Evolutionary conservation across 306 rosid genomes (phyloP).

Genomic region (Begonia masoniana): DNA sequence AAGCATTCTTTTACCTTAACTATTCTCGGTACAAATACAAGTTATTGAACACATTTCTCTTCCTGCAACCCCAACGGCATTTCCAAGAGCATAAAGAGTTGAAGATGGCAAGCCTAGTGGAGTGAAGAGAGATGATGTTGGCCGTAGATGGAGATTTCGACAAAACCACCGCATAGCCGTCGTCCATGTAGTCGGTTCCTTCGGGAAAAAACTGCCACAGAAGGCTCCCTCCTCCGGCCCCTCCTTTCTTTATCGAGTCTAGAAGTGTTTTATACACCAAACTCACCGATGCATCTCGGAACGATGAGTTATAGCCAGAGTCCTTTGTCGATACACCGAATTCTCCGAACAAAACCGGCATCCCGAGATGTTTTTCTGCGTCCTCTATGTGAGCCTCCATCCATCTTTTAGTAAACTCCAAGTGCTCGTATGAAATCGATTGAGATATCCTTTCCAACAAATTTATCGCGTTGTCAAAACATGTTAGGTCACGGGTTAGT

Average conservation of each 20-base stretch:
- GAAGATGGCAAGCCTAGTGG: slow-evolving; percentile 40
- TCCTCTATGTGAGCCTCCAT: slow-evolving; percentile 92
- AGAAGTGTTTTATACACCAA: slow-evolving; percentile 41
- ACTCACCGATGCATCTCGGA: slow-evolving; percentile 40
- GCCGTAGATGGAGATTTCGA: slow-evolving; percentile 55
- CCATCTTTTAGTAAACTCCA: slow-evolving; percentile 78
- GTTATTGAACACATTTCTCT: slow-evolving; percentile 22
- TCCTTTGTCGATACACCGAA: slow-evolving; percentile 78
- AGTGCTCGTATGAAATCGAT: slow-evolving; percentile 47
- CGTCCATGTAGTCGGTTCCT: slow-evolving; percentile 85
- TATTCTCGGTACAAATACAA: too few species aligned
- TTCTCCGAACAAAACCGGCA: slow-evolving; percentile 78
- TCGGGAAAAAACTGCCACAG: slow-evolving; percentile 84
- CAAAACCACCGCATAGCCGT: slow-evolving; percentile 68
- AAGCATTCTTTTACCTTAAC: too few species aligned
- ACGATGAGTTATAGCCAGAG: slow-evolving; percentile 64
- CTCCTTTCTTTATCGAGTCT: slow-evolving; percentile 70
- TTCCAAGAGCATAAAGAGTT: slow-evolving; percentile 55
- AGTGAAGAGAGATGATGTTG: slow-evolving; percentile 47
- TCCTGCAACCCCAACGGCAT: slow-evolving; percentile 73
- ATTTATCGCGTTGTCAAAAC: not conserved
- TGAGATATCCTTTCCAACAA: slow-evolving; percentile 41
- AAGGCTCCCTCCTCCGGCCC: slow-evolving; percentile 74
- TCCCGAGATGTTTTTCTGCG: slow-evolving; percentile 68
- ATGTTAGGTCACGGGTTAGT: not conserved